These are phyloP conservation scores for Rhodotorula glutinis DNA, from an alignment of 1,284 basidiomycete species.

Conservation along the genomic window DNA sequence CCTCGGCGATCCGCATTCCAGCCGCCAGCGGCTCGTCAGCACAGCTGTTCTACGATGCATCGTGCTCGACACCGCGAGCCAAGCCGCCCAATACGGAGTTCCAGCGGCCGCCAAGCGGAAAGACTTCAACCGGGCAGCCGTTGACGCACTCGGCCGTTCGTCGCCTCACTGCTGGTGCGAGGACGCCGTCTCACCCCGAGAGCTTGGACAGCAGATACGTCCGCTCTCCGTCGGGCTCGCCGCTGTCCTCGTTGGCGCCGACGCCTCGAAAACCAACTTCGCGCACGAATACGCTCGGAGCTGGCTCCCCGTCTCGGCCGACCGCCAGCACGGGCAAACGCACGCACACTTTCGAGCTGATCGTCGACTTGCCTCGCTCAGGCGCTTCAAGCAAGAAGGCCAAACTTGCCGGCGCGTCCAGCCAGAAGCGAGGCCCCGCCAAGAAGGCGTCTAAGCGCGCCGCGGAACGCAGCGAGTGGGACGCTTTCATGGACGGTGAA, in stretches of 20 bases:
- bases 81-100: too few species aligned
- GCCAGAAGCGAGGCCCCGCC: background rate
- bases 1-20: too few species aligned
- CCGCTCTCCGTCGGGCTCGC: constrained; percentile 14
- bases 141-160: background rate
- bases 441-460: background rate
- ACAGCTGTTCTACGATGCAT: too few species aligned
- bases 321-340: background rate
- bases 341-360: background rate
- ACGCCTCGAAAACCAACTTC: background rate
- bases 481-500: constrained; percentile 2
- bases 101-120: too few species aligned
- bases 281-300: background rate
- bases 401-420: background rate
- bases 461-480: constrained; percentile 15
- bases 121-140: too few species aligned
- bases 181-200: background rate
- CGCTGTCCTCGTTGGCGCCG: constrained; percentile 6
- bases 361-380: background rate
- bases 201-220: background rate
- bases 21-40: too few species aligned
- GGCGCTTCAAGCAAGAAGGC: background rate
- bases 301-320: background rate
- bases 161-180: background rate
- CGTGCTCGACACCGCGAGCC: too few species aligned